phyloP scores from a whole-genome alignment of 768 basidiomycete genomes.

The Cystobasidiopsis lactophilus region DNA sequence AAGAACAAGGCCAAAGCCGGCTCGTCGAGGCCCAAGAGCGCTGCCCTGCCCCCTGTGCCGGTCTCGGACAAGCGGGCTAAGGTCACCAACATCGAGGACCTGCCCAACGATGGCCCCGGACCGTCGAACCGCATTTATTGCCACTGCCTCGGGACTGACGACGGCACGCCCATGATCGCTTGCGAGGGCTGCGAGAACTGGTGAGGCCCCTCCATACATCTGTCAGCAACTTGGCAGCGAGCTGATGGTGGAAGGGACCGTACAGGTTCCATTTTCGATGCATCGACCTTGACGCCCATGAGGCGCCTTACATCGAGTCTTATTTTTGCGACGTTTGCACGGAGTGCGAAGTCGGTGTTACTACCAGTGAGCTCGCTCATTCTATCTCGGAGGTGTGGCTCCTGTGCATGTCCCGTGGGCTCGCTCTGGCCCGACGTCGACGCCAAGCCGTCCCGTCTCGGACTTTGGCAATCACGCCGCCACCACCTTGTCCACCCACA shows the following conservation, averaged over 20 bases:
- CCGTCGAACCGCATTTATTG: conserved; percentile 27
- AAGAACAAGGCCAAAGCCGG: neutral
- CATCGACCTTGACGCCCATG: conserved; percentile 37
- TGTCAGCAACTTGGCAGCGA: neutral
- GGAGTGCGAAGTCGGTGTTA: conserved; percentile 15
- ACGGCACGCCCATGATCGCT: conserved; percentile 58
- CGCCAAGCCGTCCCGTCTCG: too few species aligned
- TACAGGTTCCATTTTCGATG: conserved; percentile 72
- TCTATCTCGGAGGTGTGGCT: too few species aligned
- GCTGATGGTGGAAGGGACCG: neutral
- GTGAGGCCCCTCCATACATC: conserved; percentile 26
- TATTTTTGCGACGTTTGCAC: conserved; percentile 19
- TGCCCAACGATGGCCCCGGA: neutral
- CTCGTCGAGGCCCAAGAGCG: neutral
- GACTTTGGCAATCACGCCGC: too few species aligned
- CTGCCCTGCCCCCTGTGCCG: neutral
- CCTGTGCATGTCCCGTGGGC: neutral
- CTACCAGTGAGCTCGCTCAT: conserved; percentile 14
- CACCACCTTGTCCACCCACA: too few species aligned
- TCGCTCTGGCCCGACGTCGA: neutral
- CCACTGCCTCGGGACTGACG: conserved; percentile 44
- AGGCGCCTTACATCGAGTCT: conserved; percentile 46
- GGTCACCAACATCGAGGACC: neutral
- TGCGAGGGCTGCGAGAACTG: conserved; percentile 53
- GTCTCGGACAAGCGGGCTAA: neutral